Base-by-base conservation (phyloP, 2,329 filamentous ascomycete species). In the Hirsutella minnesotensis region DNA sequence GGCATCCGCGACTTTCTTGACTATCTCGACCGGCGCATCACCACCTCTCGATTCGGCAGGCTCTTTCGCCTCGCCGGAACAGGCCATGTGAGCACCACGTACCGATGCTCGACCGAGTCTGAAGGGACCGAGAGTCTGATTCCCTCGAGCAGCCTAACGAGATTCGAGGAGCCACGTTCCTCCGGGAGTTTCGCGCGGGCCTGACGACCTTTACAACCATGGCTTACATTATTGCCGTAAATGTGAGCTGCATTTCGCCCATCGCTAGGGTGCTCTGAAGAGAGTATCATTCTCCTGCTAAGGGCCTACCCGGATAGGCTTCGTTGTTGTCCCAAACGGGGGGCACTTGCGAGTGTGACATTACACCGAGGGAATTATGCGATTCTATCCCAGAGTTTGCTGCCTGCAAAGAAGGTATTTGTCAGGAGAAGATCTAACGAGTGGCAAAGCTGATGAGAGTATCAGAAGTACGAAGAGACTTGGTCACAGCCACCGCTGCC, bases 401-500 rank as follows among this genome's bases (percentile, higher is more conserved):
- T 10, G 46, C 57, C 12, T 75, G 72, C 52, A 69, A 72, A 51
- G 64, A 68, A 52, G 63, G 72, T 70, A 44, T 47, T 62, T 18
- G n/a, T n/a, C n/a, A n/a, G n/a, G n/a, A n/a, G 9, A 38, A 20
- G 16, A 18, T 35, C 15, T 9, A 18, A 9, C 15, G 15, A 16
- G 15, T n/a, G n/a, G 15, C 5, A 3, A 9, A 16, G 12, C 15
- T n/a, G 4, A 18, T 18, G 15, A 24, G 41, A 13, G 12, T 5
- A n/a, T 40, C 42, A 70, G 79, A 70, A 37, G 61, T 94, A 47
- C 81, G 85, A 50, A 76, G 82, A 27, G 86, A 94, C 58, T 66
- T 92, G 16, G 79, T 92, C 44, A 94, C 86, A 1, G 83, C 84
- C 3, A 94, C 87, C 1, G 83, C 86, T n/a, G 84, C 84, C 9